Evolutionary conservation across 495 filamentous ascomycete species (phyloP), one percentile per base, ranked within the genome.

Genomic region (Neurospora discreta): DNA sequence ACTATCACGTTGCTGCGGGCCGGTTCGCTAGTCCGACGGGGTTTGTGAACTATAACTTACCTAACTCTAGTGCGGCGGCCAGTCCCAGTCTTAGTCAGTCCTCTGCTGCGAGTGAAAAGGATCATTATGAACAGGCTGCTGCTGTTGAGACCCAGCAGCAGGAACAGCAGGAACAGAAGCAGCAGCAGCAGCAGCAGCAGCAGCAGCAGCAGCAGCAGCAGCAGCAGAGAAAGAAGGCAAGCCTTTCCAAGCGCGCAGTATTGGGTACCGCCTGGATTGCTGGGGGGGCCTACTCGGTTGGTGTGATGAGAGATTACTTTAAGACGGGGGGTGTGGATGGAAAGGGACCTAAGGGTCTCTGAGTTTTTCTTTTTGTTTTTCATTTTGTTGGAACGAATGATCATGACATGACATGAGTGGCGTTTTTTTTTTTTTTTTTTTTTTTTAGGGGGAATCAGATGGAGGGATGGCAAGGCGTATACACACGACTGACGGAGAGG

Each of bases 281-380:
- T 5, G 89, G 84, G 20, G 83, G 87, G 26, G 88, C 86, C 36
- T 94, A 93, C 81, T 87, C 87, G 4, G 76, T 92, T 46, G 91
- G 90, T 4, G 90, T 90, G n/a, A 85, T 90, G 16, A 80, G 81
- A 6, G 90, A 94, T 76, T 90, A 87, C 71, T 89, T 93, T 77
- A 83, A 82, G 68, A 89, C 86, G 4, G 88, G 89, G 1, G 88
- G 88, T 0, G 11, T 68, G 1, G 87, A 89, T 71, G 88, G 88
- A 3, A 79, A 73, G 71, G 87, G 87, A 0, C 82, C 85, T 5
- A 85, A 85, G 68, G 87, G 82, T 3, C 85, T 90, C 68, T 85
- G 72, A 80, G 68, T 68, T 70, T 58, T 60, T 60, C 3, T 11
- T 4, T 5, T 16, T 70, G 11, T 2, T 16, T 70, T 33, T 26